Evolutionary conservation across 306 rosid genomes (phyloP), one percentile per base, ranked within the genome.

Genomic region (Neltuma alba): DNA sequence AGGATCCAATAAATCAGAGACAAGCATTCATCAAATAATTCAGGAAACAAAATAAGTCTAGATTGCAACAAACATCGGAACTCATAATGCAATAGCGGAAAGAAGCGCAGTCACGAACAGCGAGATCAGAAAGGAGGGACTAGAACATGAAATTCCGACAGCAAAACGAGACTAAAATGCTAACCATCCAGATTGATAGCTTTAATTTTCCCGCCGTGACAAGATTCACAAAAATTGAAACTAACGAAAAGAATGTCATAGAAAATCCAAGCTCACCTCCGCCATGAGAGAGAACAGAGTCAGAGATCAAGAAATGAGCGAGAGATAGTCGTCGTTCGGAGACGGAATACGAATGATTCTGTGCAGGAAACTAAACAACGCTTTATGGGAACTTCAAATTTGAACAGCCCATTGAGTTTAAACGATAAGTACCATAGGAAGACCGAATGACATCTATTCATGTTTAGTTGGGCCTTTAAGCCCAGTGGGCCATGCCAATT

Each of bases 201-300:
- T 16, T 33, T 16, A 4, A 15, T 16, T 33, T 33, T 63, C 42
- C 2, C 7, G 13, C 28, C 9, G 16, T 2, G 2, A 65, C 62
- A 18, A 48, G 42, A 69, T 16, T 48, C 40, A 16, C 6, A 5
- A 33, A 63, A 31, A 7, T 16, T 7, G 16, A 31, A 6, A 31
- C 1, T 16, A 14, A 61, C 4, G 9, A 57, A 62, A 62, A 66
- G n/a, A 21, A 52, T 8, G 63, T 25, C 76, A 41, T 70, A 55
- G 79, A 65, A 31, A 15, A 66, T 14, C 45, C 76, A 70, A 45
- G 77, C 76, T 27, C 76, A 88, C 94, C 83, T 86, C 92, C 67
- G 91, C 94, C 94, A 90, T 90, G 84, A 79, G 50, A 79, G 82
- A 73, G 78, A 80, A 66, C 74, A 65, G 70, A 78, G 79, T 66